Base-by-base conservation (phyloP, 768 basidiomycete species). In the Leccinum imitatum region DNA sequence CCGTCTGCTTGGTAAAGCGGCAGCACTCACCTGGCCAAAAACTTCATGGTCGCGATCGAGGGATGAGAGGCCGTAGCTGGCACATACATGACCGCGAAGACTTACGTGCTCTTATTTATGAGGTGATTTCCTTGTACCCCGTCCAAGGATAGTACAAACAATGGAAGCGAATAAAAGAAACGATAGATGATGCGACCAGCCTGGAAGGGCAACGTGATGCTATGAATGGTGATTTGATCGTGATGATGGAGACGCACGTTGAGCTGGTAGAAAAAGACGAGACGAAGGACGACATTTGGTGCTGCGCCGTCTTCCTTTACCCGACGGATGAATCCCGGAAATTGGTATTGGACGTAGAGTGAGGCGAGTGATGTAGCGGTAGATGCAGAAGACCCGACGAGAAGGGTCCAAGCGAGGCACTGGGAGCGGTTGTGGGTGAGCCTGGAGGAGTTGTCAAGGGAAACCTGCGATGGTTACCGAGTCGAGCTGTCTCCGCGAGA, bases 271-370 rank as follows among this genome's bases (percentile, higher is more conserved):
- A 91, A 93, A 4, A 84, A 90, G 25, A 84, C 76, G 3, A 93
- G 79, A 50, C 91, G 79, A 15, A 90, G 80, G 53, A 93, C 87
- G 7, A 93, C 87, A 35, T 82, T 82, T 7, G 89, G 87, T 47
- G 85, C 84, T 1, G 88, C 91, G 14, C 91, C 88, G 61, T 87
- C 90, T 4, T 78, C 76, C 69, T 87, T 89, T 60, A 93, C 87
- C 56, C 83, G 80, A 21, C 78, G 78, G 54, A 93, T 82, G 73
- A 93, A 93, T 4, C 67, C 65, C 3, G 91, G 90, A 68, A 93
- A 93, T 0, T 82, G 81, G 53, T 77, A 78, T 17, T 92, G 81
- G 23, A 93, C 87, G 62, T 85, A 88, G 58, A 92, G 75, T 67
- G 91, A 93, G 54, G 76, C 80, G 23, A 91, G 31, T 1, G 89